Evolutionary conservation across 2,329 filamentous ascomycete genomes (phyloP).

Genomic region (Alternaria sp.): DNA sequence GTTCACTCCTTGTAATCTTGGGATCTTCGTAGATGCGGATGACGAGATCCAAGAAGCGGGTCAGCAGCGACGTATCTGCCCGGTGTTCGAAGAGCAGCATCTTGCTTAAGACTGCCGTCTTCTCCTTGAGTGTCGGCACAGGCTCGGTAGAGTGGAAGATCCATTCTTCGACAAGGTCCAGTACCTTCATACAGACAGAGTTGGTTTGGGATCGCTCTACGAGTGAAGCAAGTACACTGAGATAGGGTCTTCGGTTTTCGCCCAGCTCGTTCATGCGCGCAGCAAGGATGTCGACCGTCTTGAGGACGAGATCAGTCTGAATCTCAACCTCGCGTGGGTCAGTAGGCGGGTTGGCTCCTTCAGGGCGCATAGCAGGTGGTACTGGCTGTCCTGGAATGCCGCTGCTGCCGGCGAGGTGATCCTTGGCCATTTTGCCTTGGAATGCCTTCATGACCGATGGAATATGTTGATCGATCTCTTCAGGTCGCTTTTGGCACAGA

Average conservation of each 20-base stretch:
- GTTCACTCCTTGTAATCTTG: constrained; percentile 91
- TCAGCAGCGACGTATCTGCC: constrained; percentile 82
- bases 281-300: constrained; percentile 92
- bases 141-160: constrained; percentile 95
- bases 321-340: constrained; percentile 83
- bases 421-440: constrained; percentile 88
- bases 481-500: constrained; percentile 82
- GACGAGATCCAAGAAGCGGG: constrained; percentile 93
- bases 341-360: constrained; percentile 67
- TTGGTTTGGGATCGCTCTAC: constrained; percentile 94
- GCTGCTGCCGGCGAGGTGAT: constrained; percentile 79
- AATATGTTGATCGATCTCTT: constrained; percentile 90
- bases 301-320: constrained; percentile 91
- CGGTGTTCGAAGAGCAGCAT: constrained; percentile 96
- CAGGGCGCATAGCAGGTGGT: constrained; percentile 58
- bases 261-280: constrained; percentile 91
- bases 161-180: constrained; percentile 94
- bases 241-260: constrained; percentile 89
- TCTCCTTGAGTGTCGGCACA: constrained; percentile 97
- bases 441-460: constrained; percentile 90
- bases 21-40: constrained; percentile 98
- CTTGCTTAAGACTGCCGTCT: constrained; percentile 98
- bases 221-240: constrained; percentile 92
- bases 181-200: constrained; percentile 87
- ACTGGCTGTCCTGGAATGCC: constrained; percentile 48